Evolutionary conservation across 306 rosid species (phyloP), one percentile per base, ranked within the genome.

Genomic region (Rosa lucieae): DNA sequence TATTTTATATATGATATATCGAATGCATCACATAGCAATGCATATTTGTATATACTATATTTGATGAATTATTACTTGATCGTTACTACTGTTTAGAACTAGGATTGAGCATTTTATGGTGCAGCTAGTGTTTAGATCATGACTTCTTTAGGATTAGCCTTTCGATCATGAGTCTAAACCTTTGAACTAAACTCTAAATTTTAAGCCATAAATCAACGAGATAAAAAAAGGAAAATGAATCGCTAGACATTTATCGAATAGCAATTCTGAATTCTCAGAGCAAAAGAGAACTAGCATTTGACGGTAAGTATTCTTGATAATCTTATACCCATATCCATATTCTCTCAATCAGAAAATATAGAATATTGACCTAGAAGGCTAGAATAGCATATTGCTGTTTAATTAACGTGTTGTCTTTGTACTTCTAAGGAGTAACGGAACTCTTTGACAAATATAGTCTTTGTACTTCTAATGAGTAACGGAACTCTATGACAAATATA

Each of bases 331-430:
- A 9, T 59, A n/a, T 56, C 35, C 35, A 62, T 62, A 62, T 62
- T 14, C 42, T 62, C 42, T 29, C 40, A 5, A 11, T 61, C 20
- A 29, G 42, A 62, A 29, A 13, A 3, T 12, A 11, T 0, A 62
- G 39, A 62, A 62, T 62, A 26, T 61, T 26, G 67, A 59, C 66
- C 37, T 61, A 29, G 21, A 55, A 55, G 7, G 8, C 58, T 21
- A 23, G 37, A 59, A 21, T 61, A 5, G 67, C 23, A 37, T 66
- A 35, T 37, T 37, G 11, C 4, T 66, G 71, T 32, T 39, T 62
- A 66, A 65, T 39, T 62, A 66, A 65, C 70, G 44, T 65, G 48
- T 67, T 67, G 71, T 15, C 47, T 66, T 66, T 66, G 23, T 35
- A 66, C 21, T 15, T 35, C 0, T 21, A 12, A 32, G 29, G 11